Evolutionary conservation across 306 rosid species (phyloP).

Genomic region (Gastrolobium villosum): DNA sequence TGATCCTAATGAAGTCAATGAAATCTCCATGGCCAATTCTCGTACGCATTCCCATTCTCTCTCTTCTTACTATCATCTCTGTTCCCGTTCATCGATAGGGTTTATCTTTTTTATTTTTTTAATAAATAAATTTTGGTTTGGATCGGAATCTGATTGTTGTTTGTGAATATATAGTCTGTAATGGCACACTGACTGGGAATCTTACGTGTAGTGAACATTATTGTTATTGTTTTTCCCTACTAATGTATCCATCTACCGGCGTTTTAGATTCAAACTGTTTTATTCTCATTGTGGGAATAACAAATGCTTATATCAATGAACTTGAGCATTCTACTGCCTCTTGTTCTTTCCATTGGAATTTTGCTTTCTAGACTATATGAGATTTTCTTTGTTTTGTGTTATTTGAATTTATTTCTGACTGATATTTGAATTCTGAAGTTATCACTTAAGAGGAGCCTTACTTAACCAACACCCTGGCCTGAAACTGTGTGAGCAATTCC

Average conservation of each 20-base stretch:
- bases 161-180: not conserved
- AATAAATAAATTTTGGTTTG: not conserved
- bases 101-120: too few relatives aligned
- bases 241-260: not conserved
- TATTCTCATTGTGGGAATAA: not conserved
- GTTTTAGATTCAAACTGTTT: not conserved
- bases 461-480: not conserved
- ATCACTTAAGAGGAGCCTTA: too few relatives aligned
- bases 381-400: not conserved
- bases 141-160: not conserved
- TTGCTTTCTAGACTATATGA: not conserved
- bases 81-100: not conserved
- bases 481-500: not conserved
- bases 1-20: slow-evolving; percentile 57
- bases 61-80: not conserved
- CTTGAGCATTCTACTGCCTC: not conserved
- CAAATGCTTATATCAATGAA: not conserved
- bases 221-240: not conserved
- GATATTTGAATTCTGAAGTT: not conserved
- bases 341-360: not conserved
- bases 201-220: not conserved
- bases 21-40: slow-evolving; percentile 63
- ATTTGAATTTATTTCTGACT: not conserved
- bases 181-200: not conserved
- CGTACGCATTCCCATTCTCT: slow-evolving; percentile 31